Evolutionary conservation across 1,284 basidiomycete genomes (phyloP), one percentile per base, ranked within the genome.

Genomic region (Ganoderma boninense): DNA sequence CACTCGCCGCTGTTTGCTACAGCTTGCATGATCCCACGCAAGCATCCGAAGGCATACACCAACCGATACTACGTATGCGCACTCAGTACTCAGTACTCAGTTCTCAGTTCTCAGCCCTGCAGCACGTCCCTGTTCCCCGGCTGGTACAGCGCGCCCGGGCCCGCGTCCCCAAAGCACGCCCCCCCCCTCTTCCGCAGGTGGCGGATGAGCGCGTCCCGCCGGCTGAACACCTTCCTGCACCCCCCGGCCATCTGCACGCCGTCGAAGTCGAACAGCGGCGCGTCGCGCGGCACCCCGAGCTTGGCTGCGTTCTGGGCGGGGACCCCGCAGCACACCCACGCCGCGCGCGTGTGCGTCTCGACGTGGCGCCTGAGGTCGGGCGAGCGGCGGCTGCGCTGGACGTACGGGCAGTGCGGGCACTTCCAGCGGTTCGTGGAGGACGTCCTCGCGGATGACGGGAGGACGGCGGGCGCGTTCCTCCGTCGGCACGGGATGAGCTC

Each of bases 321-420:
- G 26, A 65, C 57, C 16, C 68, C 67, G 18, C 59, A 65, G 59
- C 63, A 65, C 6, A 65, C 71, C 65, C 66, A 69, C 63, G 59
- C 66, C 69, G 76, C 78, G 63, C 84, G 84, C 29, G 82, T 80
- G 70, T 90, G 89, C 0, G 88, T 88, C 43, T 78, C 79, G 44
- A 89, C 74, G 75, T 90, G 89, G 20, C 89, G 84, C 75, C 83
- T 84, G 74, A 87, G 86, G 71, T 89, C 89, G 14, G 87, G 87
- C 52, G 83, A 77, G 43, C 88, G 85, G 56, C 79, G 79, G 78
- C 85, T 87, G 43, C 70, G 75, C 73, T 83, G 82, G 61, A 77
- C 61, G 67, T 73, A 62, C 42, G 49, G 40, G 62, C 73, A 74
- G 49, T 69, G 43, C 16, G 69, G 66, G 65, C 72, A 73, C 32